Conservation (phyloP, 371 early-diverging fungal species). For the Apophysomyces trapeziformis region DNA sequence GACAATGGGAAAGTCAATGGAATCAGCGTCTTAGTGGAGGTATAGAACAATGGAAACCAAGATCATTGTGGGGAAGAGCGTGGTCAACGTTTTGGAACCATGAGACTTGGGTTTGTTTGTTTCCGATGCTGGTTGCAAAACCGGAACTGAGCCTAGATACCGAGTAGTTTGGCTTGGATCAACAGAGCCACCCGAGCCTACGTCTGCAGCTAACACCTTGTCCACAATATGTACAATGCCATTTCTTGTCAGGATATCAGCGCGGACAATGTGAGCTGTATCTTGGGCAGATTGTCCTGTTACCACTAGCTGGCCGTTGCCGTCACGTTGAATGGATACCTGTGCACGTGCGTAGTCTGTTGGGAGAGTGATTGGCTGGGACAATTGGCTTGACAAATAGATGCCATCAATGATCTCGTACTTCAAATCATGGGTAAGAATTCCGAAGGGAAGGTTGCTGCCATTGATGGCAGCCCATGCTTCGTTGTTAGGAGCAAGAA, state of each 20-base stretch:
- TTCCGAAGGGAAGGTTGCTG: conserved; percentile 19
- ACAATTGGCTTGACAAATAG: conserved; percentile 5
- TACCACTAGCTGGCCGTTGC: neutral
- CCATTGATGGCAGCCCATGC: conserved; percentile 19
- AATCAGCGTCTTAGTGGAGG: neutral
- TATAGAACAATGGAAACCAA: neutral
- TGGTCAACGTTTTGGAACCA: neutral
- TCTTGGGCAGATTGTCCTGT: neutral
- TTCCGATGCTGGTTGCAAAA: conserved; percentile 9
- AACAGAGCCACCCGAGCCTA: neutral
- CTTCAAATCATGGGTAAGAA: conserved; percentile 49
- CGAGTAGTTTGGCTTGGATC: neutral
- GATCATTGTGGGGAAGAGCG: neutral
- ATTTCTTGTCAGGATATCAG: conserved; percentile 24
- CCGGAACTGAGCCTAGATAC: conserved; percentile 1
- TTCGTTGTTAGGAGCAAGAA: conserved; percentile 24
- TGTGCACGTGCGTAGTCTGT: neutral
- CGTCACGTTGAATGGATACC: neutral
- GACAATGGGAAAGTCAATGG: neutral
- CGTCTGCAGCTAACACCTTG: conserved; percentile 12
- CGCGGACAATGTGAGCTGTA: conserved; percentile 12
- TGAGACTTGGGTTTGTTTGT: conserved; percentile 3
- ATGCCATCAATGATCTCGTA: conserved; percentile 69
- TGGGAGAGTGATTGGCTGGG: neutral
- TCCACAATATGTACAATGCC: conserved; percentile 33